Evolutionary conservation across 1,139 yeast species (phyloP), one percentile per base, ranked within the genome.

Genomic region (Groenewaldozyma sp.): DNA sequence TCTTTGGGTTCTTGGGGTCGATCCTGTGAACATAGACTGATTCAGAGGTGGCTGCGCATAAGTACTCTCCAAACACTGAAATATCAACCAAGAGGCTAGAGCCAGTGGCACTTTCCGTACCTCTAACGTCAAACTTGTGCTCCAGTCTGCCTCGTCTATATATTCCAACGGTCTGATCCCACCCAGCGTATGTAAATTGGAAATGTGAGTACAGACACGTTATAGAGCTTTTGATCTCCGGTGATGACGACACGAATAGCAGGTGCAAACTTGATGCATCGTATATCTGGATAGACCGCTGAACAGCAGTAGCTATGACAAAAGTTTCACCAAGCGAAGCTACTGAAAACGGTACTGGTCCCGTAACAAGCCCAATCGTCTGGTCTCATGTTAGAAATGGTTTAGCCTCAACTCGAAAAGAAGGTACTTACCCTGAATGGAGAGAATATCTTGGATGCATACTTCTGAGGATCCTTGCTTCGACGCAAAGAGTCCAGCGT

Each of bases 301-400:
- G 98, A 21, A 91, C 95, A 28, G 86, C 78, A 0, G 98, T 88
- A 10, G 83, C 94, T 35, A 86, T 76, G 52, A 88, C 82, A 54
- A 82, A 88, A 1, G 94, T 78, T 14, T 84, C 73, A 42, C 99
- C 99, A 43, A 91, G 69, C 1, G 91, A 77, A 24, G 97, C 94
- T 26, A 87, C 68, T 9, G 95, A 86, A 58, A 87, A 82, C 2
- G 97, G 97, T 1, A 74, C 70, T 24, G 76, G 80, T 55, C 86
- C 84, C 6, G 68, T 56, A 6, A 67, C 71, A 34, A 67, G 51
- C 13, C 72, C 72, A 16, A 67, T 54, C 2, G 70, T 60, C 51
- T 62, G 24, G n/a, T n/a, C n/a, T n/a, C n/a, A n/a, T n/a, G n/a
- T n/a, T n/a, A n/a, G n/a, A 18, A 22, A 36, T 27, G 26, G 7